These are phyloP conservation scores for Petasospora fabianii DNA, from an alignment of 1,139 yeast species.

Conservation along the genomic window DNA sequence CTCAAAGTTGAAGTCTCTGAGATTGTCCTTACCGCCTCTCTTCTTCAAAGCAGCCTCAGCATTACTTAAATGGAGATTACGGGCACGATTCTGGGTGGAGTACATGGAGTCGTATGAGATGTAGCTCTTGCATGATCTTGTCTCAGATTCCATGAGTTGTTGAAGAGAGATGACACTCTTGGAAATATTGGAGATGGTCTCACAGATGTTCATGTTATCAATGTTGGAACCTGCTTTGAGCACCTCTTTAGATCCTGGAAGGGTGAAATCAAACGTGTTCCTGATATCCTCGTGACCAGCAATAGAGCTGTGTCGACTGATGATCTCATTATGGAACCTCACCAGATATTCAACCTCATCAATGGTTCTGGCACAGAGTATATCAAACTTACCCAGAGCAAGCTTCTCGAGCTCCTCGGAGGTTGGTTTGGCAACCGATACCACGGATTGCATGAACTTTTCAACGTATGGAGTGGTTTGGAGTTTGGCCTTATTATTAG, in stretches of 20 bases:
- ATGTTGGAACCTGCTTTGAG: conserved; percentile 21
- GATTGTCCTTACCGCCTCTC: conserved; percentile 13
- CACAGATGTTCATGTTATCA: conserved; percentile 28
- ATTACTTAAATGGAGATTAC: too few relatives aligned
- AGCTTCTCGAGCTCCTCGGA: conserved; percentile 27
- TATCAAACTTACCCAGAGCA: conserved; percentile 54
- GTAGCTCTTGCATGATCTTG: conserved; percentile 18
- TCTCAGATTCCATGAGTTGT: conserved; percentile 14
- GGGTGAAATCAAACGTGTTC: conserved; percentile 23
- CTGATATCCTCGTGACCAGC: conserved; percentile 4
- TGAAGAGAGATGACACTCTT: conserved; percentile 26
- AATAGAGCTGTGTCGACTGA: conserved; percentile 23
- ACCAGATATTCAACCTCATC: conserved; percentile 56
- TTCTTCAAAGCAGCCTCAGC: conserved; percentile 16
- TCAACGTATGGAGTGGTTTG: conserved; percentile 28
- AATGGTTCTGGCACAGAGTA: conserved; percentile 73
- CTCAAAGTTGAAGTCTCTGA: conserved; percentile 26
- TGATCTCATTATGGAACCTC: conserved; percentile 32
- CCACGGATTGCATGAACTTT: conserved; percentile 37
- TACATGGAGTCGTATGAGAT: conserved; percentile 22
- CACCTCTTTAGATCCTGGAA: conserved; percentile 13
- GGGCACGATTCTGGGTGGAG: conserved; percentile 6
- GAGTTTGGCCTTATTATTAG: conserved; percentile 10
- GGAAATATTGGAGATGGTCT: conserved; percentile 26
- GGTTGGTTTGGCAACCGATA: conserved; percentile 35